These are phyloP conservation scores for Aureoboletus auriporus DNA, from an alignment of 768 basidiomycete genomes.

Conservation along the genomic window DNA sequence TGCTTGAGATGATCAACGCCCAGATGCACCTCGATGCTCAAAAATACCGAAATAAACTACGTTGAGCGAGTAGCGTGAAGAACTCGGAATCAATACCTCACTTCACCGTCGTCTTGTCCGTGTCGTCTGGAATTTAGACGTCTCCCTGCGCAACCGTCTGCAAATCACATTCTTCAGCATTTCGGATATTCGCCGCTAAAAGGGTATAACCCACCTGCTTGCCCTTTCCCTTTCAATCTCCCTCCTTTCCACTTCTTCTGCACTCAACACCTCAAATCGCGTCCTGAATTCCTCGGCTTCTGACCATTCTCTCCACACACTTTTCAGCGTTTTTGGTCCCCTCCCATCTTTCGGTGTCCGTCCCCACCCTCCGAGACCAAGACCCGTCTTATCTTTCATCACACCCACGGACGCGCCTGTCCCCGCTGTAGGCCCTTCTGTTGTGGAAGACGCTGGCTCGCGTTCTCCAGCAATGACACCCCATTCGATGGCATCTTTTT, in stretches of 20 bases:
- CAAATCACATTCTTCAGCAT: conserved; percentile 4
- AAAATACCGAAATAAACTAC: conserved; percentile 25
- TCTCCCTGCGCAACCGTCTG: conserved; percentile 62
- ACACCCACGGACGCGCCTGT: conserved; percentile 29
- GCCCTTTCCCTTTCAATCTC: conserved; percentile 87
- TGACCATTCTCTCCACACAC: conserved; percentile 94
- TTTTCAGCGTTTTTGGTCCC: conserved; percentile 77
- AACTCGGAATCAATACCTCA: conserved; percentile 1
- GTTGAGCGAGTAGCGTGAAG: conserved; percentile 5
- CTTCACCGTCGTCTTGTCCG: conserved; percentile 37
- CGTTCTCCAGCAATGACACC: conserved; percentile 72
- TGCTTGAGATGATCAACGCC: conserved; percentile 7
- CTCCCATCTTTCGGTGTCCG: conserved; percentile 73
- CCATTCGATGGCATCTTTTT: conserved; percentile 93
- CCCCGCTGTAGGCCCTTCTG: conserved; percentile 15
- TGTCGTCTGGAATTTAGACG: conserved; percentile 59
- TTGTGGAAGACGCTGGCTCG: conserved; percentile 20
- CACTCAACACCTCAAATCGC: conserved; percentile 76
- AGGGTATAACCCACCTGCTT: conserved; percentile 44
- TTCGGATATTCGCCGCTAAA: not conserved
- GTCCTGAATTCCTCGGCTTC: conserved; percentile 91
- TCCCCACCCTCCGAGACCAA: conserved; percentile 71
- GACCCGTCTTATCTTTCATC: conserved; percentile 78
- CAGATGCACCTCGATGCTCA: conserved; percentile 7
- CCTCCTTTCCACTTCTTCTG: conserved; percentile 88